Base-by-base conservation (phyloP, 2,329 filamentous ascomycete genomes). In the Alternaria incomplexa region DNA sequence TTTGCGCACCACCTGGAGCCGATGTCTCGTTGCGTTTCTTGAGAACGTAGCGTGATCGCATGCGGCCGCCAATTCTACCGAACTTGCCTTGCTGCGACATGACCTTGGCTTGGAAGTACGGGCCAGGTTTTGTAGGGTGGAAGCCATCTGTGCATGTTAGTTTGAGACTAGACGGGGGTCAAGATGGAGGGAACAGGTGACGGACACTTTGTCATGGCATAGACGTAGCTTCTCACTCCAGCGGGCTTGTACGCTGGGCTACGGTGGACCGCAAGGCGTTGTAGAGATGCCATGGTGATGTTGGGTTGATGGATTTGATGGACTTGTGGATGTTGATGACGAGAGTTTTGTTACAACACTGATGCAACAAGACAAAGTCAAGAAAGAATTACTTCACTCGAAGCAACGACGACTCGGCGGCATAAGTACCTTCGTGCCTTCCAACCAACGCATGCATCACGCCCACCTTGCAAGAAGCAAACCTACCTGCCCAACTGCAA, bases 121-220 rank as follows among this genome's bases (percentile, higher is more conserved):
- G 70, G 7, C 70, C 69, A 6, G 70, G 67, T 51, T 72, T 73
- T n/a, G 70, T 73, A 44, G 69, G 65, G 17, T 73, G 57, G 61
- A 73, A 72, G 55, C 69, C 69, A 64, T 69, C 65, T 69, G 17
- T n/a, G 17, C 4, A 10, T 30, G 12, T 69, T 12, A 67, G 55
- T 46, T 26, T n/a, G 4, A 22, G 25, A 22, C 5, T 15, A 28
- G 8, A 40, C 5, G 6, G 13, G 15, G 28, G 28, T 30, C 3
- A 22, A 13, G 23, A 26, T 8, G n/a, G 6, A 17, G 8, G 23
- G 45, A 7, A 26, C 1, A 17, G 15, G 32, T 10, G n/a, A 43
- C 53, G 7, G 56, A 70, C 65, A 72, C 47, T 65, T 71, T 23
- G 61, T 64, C 67, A 71, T 70, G 15, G 69, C 69, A 44, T 68